Evolutionary conservation across 1,284 basidiomycete species (phyloP).

Genomic region (Pascua guehoae): DNA sequence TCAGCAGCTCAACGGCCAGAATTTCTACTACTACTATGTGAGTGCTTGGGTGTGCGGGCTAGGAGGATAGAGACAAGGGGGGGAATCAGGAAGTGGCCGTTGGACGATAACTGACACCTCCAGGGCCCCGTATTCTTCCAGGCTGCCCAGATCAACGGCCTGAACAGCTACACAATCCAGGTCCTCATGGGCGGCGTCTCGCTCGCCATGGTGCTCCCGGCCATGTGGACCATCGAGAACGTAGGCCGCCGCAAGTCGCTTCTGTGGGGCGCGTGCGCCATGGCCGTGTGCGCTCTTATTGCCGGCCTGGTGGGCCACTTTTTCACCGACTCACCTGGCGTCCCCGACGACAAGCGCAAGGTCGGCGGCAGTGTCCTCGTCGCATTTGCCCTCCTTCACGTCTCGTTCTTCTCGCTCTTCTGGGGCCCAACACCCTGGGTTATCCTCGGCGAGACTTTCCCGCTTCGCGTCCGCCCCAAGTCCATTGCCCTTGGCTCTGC

Average conservation of each 20-base stretch:
- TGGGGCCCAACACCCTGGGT: constrained; percentile 65
- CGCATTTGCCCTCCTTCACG: constrained; percentile 70
- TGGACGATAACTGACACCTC: not conserved
- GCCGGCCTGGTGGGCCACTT: constrained; percentile 70
- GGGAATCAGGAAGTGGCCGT: not conserved
- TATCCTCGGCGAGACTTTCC: constrained; percentile 62
- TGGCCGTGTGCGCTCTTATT: constrained; percentile 51
- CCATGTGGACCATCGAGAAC: constrained; percentile 41
- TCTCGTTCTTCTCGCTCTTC: constrained; percentile 67
- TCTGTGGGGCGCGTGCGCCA: constrained; percentile 56
- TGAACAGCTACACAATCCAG: constrained; percentile 57
- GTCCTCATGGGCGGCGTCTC: constrained; percentile 30
- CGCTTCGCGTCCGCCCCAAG: constrained; percentile 71
- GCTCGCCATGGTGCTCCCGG: constrained; percentile 36
- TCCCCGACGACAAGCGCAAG: constrained; percentile 46
- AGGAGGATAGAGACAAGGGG: not conserved
- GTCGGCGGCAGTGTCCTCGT: constrained; percentile 61
- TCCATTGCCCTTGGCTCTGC: constrained; percentile 67
- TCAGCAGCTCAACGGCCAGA: constrained; percentile 61
- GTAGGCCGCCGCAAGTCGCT: constrained; percentile 37
- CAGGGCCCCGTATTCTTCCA: constrained; percentile 74
- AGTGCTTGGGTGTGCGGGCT: too few species aligned
- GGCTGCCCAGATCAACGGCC: constrained; percentile 59
- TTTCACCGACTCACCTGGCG: constrained; percentile 52
- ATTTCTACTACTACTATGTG: constrained; percentile 21